Evolutionary conservation across 495 filamentous ascomycete species (phyloP).

Genomic region (Xylaria flabelliformis): DNA sequence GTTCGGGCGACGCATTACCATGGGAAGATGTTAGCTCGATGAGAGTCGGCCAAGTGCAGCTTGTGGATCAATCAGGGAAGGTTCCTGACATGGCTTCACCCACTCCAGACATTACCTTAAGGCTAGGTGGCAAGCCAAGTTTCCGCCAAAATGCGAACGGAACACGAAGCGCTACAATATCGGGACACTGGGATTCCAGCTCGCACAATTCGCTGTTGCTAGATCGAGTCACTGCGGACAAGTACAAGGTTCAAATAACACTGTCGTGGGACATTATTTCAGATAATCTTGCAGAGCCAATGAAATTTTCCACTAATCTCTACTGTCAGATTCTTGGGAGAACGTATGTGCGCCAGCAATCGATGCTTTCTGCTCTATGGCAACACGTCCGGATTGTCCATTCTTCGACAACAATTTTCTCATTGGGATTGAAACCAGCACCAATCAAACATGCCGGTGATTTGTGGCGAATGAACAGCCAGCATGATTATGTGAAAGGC

Average conservation of each 20-base stretch:
- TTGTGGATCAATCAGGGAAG: constrained; percentile 85
- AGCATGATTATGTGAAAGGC: constrained; percentile 91
- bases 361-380: constrained; percentile 87
- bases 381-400: constrained; percentile 84
- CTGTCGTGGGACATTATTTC: constrained; percentile 83
- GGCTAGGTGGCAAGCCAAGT: constrained; percentile 73
- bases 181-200: constrained; percentile 96
- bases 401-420: constrained; percentile 84
- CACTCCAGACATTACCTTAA: constrained; percentile 75
- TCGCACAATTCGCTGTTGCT: constrained; percentile 88
- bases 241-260: constrained; percentile 87
- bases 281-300: constrained; percentile 77
- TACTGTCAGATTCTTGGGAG: constrained; percentile 84
- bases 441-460: constrained; percentile 91
- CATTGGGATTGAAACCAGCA: constrained; percentile 80
- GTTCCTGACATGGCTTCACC: constrained; percentile 76
- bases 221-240: constrained; percentile 86
- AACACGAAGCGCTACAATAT: constrained; percentile 82
- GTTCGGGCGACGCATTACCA: constrained; percentile 81
- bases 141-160: constrained; percentile 87
- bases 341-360: constrained; percentile 80
- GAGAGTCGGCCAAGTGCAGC: constrained; percentile 77
- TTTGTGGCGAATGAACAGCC: constrained; percentile 95
- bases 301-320: constrained; percentile 81
- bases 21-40: constrained; percentile 82